Conservation (phyloP, 495 filamentous ascomycete species). For the Tuber magnatum region DNA sequence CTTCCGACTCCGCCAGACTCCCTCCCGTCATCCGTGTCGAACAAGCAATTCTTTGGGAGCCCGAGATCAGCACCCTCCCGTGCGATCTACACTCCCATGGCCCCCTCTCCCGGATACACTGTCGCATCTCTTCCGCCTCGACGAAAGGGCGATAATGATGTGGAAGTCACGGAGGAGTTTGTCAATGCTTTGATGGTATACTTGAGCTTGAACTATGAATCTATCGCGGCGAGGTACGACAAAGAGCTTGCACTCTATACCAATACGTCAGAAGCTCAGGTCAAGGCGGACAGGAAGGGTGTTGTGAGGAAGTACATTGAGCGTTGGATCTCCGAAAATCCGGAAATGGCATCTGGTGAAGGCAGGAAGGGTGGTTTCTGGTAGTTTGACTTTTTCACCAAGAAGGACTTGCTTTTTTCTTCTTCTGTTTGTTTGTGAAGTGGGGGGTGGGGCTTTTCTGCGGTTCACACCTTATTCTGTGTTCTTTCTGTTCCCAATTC, state of each 20-base stretch:
- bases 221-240: constrained; percentile 37
- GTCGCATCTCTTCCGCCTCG: constrained; percentile 39
- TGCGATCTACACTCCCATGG: constrained; percentile 31
- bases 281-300: constrained; percentile 28
- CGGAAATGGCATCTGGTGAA: constrained; percentile 37
- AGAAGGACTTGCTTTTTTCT: neutral
- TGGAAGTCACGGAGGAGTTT: constrained; percentile 37
- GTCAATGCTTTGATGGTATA: constrained; percentile 36
- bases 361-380: constrained; percentile 38
- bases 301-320: constrained; percentile 38
- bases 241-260: constrained; percentile 35
- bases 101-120: constrained; percentile 38
- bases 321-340: constrained; percentile 38
- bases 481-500: neutral
- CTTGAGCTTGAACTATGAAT: constrained; percentile 37
- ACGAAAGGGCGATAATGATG: constrained; percentile 26
- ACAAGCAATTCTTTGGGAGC: constrained; percentile 21
- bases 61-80: constrained; percentile 22
- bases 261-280: constrained; percentile 23
- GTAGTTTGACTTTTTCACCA: constrained; percentile 13
- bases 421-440: neutral
- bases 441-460: neutral
- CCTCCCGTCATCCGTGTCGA: constrained; percentile 14
- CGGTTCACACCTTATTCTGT: neutral
- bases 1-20: constrained; percentile 38